Percentiles rank a stretch among this genome's conserved stretches.
These are phyloP conservation scores for Helicocarpus griseus DNA, from an alignment of 2,329 filamentous ascomycete genomes.

Conservation along the genomic window DNA sequence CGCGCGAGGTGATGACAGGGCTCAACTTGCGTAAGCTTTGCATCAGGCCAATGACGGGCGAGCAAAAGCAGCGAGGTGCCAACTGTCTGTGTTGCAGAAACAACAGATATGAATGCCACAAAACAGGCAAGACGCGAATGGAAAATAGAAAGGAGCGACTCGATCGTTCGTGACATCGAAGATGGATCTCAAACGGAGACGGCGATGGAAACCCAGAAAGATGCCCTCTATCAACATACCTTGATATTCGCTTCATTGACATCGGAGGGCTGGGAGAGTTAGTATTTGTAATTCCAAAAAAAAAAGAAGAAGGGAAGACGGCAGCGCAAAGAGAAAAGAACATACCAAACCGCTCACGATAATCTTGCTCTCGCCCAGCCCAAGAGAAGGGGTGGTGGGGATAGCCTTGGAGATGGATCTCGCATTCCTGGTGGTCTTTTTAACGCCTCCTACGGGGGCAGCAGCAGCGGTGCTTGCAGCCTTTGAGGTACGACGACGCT, in stretches of 20 bases:
- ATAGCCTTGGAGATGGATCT: constrained; percentile 41
- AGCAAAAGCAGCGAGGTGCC: constrained; percentile 27
- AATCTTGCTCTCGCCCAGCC: constrained; percentile 79
- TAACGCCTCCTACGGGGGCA: constrained; percentile 74
- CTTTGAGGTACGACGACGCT: constrained; percentile 31
- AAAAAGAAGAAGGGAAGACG: neutral
- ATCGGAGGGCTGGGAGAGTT: constrained; percentile 71
- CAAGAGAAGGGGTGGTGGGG: constrained; percentile 54
- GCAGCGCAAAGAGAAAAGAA: constrained; percentile 14
- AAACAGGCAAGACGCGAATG: constrained; percentile 18
- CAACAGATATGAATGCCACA: constrained; percentile 17
- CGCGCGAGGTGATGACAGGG: constrained; percentile 29
- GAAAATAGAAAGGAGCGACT: constrained; percentile 22
- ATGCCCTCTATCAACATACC: constrained; percentile 95
- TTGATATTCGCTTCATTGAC: constrained; percentile 96
- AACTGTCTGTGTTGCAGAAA: constrained; percentile 19
- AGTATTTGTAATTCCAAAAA: constrained; percentile 28
- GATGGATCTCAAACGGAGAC: constrained; percentile 36
- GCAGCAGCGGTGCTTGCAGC: constrained; percentile 34
- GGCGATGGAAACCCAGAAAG: constrained; percentile 63
- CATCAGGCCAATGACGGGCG: constrained; percentile 21
- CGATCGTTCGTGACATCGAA: constrained; percentile 25
- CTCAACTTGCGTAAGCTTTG: constrained; percentile 46
- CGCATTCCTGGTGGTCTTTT: constrained; percentile 57
- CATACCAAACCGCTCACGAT: constrained; percentile 97